Base-by-base conservation (phyloP, 768 basidiomycete genomes). In the Mycena alexandri region DNA sequence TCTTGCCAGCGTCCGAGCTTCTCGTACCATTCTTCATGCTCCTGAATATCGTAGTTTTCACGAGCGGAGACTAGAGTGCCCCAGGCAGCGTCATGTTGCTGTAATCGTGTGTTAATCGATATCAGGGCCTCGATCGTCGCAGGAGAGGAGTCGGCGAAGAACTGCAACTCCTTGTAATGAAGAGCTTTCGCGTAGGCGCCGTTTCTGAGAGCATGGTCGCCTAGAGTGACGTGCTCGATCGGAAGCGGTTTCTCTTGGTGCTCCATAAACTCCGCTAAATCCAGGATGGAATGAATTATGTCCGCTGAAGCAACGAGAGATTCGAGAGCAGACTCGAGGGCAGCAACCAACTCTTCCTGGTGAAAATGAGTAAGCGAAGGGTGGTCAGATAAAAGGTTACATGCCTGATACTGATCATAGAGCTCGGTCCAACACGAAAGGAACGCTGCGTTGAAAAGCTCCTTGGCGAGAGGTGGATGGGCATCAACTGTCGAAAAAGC, bases 21-120 rank as follows among this genome's bases (percentile, higher is more conserved):
- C 79, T 99, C 96, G 76, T 95, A 99, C 98, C 98, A 99, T 74
- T 97, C 93, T 71, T 99, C 98, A 75, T 98, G 95, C 75, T 96
- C 93, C 43, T 90, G 90, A 34, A 94, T 90, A 71, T 95, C 93
- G 76, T 94, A 95, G 70, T 94, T 92, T 74, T 95, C 92, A 46
- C 93, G 88, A 44, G 97, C 96, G 56, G 93, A 92, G 25, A 92
- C 87, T 3, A 99, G 87, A 34, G 96, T 98, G 12, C 98, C 98
- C 93, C 95, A 97, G 2, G 98, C 98, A 7, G 96, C 97, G 73
- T 99, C 98, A 60, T 95, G 94, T 76, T 98, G 98, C 75, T 98
- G 97, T 1, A 99, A 85, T 72, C 93, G 93, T 44, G 95, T 97
- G 80, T 99, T 99, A 78, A 99, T 96, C 22, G 93, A 90, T 75